Conservation (phyloP, 768 basidiomycete species). For the Trametes meyenii region DNA sequence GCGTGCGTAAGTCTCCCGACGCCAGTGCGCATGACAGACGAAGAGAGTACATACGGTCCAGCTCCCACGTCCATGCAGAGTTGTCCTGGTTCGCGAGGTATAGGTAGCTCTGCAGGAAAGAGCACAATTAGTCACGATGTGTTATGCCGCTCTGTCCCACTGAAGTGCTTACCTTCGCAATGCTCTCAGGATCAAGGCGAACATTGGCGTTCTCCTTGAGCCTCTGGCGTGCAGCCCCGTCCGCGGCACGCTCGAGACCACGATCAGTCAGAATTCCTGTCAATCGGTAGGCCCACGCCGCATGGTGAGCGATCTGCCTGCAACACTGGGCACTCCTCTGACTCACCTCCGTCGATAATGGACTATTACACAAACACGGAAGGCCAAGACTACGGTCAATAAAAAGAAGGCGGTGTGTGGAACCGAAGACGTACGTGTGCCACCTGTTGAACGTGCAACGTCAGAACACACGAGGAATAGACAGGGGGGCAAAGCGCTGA, state of each 20-base stretch:
- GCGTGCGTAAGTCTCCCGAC: too few species aligned
- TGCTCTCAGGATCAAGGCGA: constrained; percentile 63
- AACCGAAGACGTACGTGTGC: constrained; percentile 56
- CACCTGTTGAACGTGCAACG: constrained; percentile 42
- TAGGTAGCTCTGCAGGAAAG: constrained; percentile 56
- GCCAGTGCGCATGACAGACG: background rate
- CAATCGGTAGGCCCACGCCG: background rate
- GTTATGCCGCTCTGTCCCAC: background rate
- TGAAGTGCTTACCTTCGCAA: constrained; percentile 57
- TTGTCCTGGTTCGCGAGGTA: constrained; percentile 69
- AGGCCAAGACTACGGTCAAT: background rate
- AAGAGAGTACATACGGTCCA: constrained; percentile 58
- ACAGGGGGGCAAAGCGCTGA: constrained; percentile 19
- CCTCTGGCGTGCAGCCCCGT: constrained; percentile 27
- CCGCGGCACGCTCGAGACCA: constrained; percentile 30
- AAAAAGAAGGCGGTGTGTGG: background rate
- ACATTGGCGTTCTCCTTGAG: constrained; percentile 50
- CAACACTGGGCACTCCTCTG: background rate
- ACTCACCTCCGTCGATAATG: constrained; percentile 67
- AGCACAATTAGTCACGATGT: background rate
- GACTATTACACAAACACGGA: constrained; percentile 41
- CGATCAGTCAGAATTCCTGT: constrained; percentile 44
- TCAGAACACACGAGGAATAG: background rate
- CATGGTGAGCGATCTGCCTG: background rate
- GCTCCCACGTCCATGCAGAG: constrained; percentile 79